Conservation (phyloP, 257 asterid species). For the Penstemon eatonii region DNA sequence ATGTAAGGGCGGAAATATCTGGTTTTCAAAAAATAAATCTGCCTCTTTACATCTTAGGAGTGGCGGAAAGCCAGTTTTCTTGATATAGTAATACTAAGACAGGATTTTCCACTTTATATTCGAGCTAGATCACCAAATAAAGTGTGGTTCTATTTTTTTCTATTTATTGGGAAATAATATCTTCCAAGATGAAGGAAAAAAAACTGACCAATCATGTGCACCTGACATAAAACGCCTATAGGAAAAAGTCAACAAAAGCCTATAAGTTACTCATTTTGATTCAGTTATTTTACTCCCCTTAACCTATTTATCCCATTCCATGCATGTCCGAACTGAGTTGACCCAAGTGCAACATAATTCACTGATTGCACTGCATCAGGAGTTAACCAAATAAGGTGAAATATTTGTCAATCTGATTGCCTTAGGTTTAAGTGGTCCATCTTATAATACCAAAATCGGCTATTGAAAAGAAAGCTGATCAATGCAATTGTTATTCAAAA, state of each 20-base stretch:
- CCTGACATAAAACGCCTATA: background rate
- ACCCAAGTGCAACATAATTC: too few species aligned
- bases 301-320: background rate
- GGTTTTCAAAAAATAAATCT: background rate
- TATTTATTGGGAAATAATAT: background rate
- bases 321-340: background rate
- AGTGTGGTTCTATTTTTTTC: background rate
- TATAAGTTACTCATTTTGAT: background rate
- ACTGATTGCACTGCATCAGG: background rate
- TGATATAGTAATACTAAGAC: background rate
- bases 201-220: background rate
- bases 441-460: background rate
- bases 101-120: background rate
- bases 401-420: background rate
- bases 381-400: background rate
- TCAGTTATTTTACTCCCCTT: too few species aligned
- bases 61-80: background rate
- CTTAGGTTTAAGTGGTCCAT: background rate
- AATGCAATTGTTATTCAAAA: background rate
- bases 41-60: background rate
- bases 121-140: background rate
- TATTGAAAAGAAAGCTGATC: background rate
- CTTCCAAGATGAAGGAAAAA: background rate
- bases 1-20: conserved; percentile 15
- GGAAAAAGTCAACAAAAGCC: background rate